Conservation (phyloP, 768 basidiomycete species). For the Rhizopogon vinicolor region DNA sequence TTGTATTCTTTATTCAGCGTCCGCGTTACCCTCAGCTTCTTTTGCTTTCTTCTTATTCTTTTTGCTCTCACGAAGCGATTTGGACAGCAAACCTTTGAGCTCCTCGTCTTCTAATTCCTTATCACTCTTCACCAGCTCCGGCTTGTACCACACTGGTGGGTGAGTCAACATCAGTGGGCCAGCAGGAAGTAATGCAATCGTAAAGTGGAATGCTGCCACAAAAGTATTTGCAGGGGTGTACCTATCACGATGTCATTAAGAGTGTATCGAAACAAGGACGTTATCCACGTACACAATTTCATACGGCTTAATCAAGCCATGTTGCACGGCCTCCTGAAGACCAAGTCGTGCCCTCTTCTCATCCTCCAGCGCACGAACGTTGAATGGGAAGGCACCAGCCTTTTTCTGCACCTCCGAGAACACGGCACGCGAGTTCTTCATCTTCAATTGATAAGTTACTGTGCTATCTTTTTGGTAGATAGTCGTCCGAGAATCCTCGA, state of each 20-base stretch:
- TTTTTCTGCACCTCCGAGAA: slow-evolving; percentile 98
- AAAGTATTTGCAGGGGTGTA: slow-evolving; percentile 80
- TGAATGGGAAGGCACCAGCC: slow-evolving; percentile 97
- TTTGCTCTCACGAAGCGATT: slow-evolving; percentile 83
- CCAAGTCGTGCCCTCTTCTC: slow-evolving; percentile 96
- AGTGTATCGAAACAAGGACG: not conserved
- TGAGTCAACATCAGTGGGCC: slow-evolving; percentile 87
- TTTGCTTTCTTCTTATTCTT: slow-evolving; percentile 79
- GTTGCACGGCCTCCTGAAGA: slow-evolving; percentile 92
- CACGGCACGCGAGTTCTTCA: slow-evolving; percentile 95
- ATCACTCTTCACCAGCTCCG: slow-evolving; percentile 85
- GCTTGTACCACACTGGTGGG: slow-evolving; percentile 89
- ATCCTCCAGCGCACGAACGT: slow-evolving; percentile 88
- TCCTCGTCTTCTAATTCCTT: slow-evolving; percentile 88
- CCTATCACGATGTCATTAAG: slow-evolving; percentile 29
- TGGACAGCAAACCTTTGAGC: slow-evolving; percentile 71
- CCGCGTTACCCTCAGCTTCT: slow-evolving; percentile 21
- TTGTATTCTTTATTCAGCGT: slow-evolving; percentile 33
- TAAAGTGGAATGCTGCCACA: slow-evolving; percentile 97
- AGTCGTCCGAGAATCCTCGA: slow-evolving; percentile 86
- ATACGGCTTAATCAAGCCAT: slow-evolving; percentile 90
- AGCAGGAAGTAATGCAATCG: slow-evolving; percentile 85
- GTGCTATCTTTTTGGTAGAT: slow-evolving; percentile 87
- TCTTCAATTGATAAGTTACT: slow-evolving; percentile 93
- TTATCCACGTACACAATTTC: slow-evolving; percentile 74